Percentiles rank a stretch among this genome's conserved stretches.
These are phyloP conservation scores for Ilex aquifolium DNA, from an alignment of 257 asterid species.

Conservation along the genomic window DNA sequence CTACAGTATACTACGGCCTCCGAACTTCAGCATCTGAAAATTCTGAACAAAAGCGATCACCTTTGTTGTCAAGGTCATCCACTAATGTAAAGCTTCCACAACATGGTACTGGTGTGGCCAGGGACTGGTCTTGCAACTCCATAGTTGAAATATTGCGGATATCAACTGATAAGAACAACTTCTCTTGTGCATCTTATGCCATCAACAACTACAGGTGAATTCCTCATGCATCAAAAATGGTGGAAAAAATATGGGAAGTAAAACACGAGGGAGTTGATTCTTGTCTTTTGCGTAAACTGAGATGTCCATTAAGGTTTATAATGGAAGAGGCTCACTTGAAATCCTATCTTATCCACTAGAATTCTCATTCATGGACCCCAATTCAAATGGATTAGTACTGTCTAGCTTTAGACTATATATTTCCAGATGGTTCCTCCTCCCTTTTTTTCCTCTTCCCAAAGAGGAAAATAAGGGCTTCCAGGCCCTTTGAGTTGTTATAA, in stretches of 20 bases:
- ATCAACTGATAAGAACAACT: slow-evolving; percentile 40
- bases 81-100: slow-evolving; percentile 31
- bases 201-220: slow-evolving; percentile 46
- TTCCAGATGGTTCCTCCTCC: too few species aligned
- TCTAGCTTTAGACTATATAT: too few species aligned
- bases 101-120: slow-evolving; percentile 26
- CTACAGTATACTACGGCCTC: slow-evolving; percentile 56
- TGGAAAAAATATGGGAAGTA: not conserved
- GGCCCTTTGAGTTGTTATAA: too few species aligned
- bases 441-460: too few species aligned
- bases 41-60: slow-evolving; percentile 31
- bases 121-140: slow-evolving; percentile 33
- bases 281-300: too few species aligned
- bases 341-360: too few species aligned
- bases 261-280: too few species aligned
- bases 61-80: slow-evolving; percentile 31
- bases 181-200: slow-evolving; percentile 53
- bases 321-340: too few species aligned
- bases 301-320: too few species aligned
- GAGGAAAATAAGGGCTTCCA: too few species aligned
- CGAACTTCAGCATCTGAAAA: slow-evolving; percentile 26
- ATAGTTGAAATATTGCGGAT: slow-evolving; percentile 48
- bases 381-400: too few species aligned
- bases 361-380: too few species aligned
- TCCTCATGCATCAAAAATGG: not conserved